Conservation (phyloP, 2,329 filamentous ascomycete genomes). For the Colletotrichum simmondsii region DNA sequence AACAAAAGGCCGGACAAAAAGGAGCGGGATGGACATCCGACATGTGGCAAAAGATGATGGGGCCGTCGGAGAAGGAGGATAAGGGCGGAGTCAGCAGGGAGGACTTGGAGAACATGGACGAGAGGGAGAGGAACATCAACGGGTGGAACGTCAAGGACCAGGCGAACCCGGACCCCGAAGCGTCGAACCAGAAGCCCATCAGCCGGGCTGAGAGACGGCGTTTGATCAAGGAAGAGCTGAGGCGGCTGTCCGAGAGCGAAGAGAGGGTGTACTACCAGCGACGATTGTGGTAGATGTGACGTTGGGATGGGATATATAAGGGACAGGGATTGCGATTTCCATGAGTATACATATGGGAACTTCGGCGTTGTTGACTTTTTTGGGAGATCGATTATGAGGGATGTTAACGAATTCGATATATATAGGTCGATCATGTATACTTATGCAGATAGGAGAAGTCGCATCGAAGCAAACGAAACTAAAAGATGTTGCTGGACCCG, state of each 20-base stretch:
- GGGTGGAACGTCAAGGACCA: conserved; percentile 37
- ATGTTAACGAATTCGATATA: conserved; percentile 22
- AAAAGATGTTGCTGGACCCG: not conserved
- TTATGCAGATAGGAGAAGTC: not conserved
- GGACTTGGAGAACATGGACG: conserved; percentile 39
- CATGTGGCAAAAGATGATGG: conserved; percentile 25
- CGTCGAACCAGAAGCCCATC: conserved; percentile 57
- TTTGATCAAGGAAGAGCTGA: conserved; percentile 69
- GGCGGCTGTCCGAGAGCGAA: conserved; percentile 55
- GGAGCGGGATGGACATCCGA: conserved; percentile 30
- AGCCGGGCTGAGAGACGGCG: conserved; percentile 64
- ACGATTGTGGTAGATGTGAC: conserved; percentile 58
- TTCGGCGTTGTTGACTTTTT: conserved; percentile 16
- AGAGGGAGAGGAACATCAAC: conserved; percentile 34
- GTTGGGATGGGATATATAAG: not conserved
- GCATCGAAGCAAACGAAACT: conserved; percentile 10
- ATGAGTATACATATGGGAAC: conserved; percentile 14
- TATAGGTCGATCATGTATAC: conserved; percentile 5
- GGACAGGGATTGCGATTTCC: not conserved
- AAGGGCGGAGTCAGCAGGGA: conserved; percentile 14
- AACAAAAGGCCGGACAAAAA: conserved; percentile 31
- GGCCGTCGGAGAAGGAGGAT: conserved; percentile 7
- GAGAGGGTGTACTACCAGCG: conserved; percentile 65
- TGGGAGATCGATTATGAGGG: conserved; percentile 7
- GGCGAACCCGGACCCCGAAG: conserved; percentile 47